Base-by-base conservation (phyloP, 192 early-diverging fungal species). In the Allomyces arbusculus region DNA sequence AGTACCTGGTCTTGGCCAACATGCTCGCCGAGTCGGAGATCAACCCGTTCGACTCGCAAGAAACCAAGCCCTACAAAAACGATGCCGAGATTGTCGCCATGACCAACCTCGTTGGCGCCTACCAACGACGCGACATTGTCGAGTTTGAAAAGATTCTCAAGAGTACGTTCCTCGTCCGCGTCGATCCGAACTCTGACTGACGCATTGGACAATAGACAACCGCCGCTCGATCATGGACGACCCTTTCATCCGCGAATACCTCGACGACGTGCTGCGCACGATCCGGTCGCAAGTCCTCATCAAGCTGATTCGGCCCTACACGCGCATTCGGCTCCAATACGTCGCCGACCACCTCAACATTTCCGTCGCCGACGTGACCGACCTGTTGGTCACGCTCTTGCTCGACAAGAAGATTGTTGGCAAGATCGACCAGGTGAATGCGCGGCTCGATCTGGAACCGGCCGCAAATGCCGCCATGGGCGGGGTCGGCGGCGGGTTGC, bases 11-110 rank as follows among this genome's bases (percentile, higher is more conserved):
- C 0, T 70, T 98, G 66, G 93, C 95, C 20, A 94, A 92, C 69
- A 95, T 98, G 93, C 76, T 98, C 67, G 91, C 89, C 70, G 89
- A 95, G 72, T 92, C 87, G 20, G 81, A 90, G 69, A 92, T 98
- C 77, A 94, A 96, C 71, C 93, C 92, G 0, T 91, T 98, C 69
- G 91, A 94, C 71, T 94, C 93, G 20, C 95, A 93, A 73, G 95
- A 98, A 71, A 94, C 95, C 19, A 92, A 92, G 70, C 88, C 95
- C 20, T 95, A 95, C 75, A 91, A 91, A 67, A 90, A 85, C 72
- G 92, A 97, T 69, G 80, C 83, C 25, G 85, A 92, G 64, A 95
- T 97, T 66, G 82, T 84, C 24, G 89, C 92, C n/a, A 94, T 97
- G 84, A 92, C 91, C 1, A 83, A 87, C 65, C 76, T 97, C 58